phyloP scores from a whole-genome alignment of 2,329 filamentous ascomycete genomes.

The Fusarium udum region DNA sequence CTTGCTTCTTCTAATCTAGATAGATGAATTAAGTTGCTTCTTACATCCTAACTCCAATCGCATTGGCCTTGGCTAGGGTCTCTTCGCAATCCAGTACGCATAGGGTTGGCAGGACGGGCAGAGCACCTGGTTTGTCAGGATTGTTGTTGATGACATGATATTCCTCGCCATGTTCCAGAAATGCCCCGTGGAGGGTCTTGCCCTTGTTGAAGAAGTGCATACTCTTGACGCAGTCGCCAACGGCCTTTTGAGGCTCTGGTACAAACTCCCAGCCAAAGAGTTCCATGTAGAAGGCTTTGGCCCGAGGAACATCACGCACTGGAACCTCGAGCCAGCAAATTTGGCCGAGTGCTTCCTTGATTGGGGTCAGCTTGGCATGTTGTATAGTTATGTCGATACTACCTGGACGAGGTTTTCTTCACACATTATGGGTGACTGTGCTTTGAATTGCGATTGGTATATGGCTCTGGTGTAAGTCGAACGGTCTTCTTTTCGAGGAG shows the following conservation, averaged over 20 bases:
- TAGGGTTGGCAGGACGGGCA: slow-evolving; percentile 48
- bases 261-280: slow-evolving; percentile 49
- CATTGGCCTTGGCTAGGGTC: slow-evolving; percentile 43
- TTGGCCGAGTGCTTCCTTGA: slow-evolving; percentile 44
- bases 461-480: not conserved
- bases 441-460: not conserved
- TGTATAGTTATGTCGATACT: not conserved
- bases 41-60: too few species aligned
- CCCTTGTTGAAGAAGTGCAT: slow-evolving; percentile 50
- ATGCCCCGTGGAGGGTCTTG: slow-evolving; percentile 47
- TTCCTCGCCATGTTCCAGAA: slow-evolving; percentile 47
- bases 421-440: not conserved
- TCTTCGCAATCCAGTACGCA: slow-evolving; percentile 47
- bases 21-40: too few species aligned
- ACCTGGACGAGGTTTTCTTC: slow-evolving; percentile 28
- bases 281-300: slow-evolving; percentile 50
- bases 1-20: too few species aligned
- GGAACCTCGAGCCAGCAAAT: slow-evolving; percentile 54
- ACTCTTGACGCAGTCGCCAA: slow-evolving; percentile 41
- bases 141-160: slow-evolving; percentile 43
- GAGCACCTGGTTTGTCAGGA: slow-evolving; percentile 35
- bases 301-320: slow-evolving; percentile 47
- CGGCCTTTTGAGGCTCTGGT: slow-evolving; percentile 29
- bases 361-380: not conserved
- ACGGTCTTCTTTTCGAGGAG: not conserved